These are phyloP conservation scores for Blastomyces percursus DNA, from an alignment of 2,329 filamentous ascomycete genomes.

Conservation along the genomic window DNA sequence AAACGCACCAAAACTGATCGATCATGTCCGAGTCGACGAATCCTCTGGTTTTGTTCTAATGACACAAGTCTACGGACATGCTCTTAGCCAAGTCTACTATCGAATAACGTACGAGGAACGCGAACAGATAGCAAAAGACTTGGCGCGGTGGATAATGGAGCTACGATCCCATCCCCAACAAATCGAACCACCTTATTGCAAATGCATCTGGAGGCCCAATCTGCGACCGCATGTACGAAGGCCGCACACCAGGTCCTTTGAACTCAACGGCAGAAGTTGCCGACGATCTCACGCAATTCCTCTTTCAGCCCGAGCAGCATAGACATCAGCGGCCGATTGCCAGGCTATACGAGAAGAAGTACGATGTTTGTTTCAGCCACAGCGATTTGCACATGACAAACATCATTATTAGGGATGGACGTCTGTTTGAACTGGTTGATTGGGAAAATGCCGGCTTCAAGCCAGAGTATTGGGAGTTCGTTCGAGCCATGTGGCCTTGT, in stretches of 20 bases:
- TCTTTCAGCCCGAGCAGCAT: neutral
- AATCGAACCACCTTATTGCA: conserved; percentile 5
- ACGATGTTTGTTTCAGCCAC: conserved; percentile 12
- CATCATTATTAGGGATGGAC: conserved; percentile 7
- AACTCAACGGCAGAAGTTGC: conserved; percentile 9
- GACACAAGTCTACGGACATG: conserved; percentile 10
- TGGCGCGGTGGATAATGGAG: conserved; percentile 8
- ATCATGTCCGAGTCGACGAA: conserved; percentile 6
- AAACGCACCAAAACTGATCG: conserved; percentile 11
- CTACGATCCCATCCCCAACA: conserved; percentile 9
- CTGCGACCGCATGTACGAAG: conserved; percentile 8
- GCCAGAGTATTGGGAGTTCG: conserved; percentile 13
- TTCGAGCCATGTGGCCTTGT: neutral
- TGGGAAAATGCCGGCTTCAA: conserved; percentile 13
- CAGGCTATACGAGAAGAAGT: conserved; percentile 7
- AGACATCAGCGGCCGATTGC: conserved; percentile 2
- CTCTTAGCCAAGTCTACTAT: conserved; percentile 3
- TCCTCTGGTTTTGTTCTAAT: conserved; percentile 11
- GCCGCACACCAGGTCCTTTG: conserved; percentile 5
- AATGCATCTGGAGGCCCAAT: conserved; percentile 10
- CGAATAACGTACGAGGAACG: conserved; percentile 12
- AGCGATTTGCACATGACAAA: conserved; percentile 12
- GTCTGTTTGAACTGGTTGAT: conserved; percentile 11
- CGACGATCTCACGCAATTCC: conserved; percentile 3
- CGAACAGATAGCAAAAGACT: conserved; percentile 9